Base-by-base conservation (phyloP, 2,329 filamentous ascomycete species). In the Calycina marina region DNA sequence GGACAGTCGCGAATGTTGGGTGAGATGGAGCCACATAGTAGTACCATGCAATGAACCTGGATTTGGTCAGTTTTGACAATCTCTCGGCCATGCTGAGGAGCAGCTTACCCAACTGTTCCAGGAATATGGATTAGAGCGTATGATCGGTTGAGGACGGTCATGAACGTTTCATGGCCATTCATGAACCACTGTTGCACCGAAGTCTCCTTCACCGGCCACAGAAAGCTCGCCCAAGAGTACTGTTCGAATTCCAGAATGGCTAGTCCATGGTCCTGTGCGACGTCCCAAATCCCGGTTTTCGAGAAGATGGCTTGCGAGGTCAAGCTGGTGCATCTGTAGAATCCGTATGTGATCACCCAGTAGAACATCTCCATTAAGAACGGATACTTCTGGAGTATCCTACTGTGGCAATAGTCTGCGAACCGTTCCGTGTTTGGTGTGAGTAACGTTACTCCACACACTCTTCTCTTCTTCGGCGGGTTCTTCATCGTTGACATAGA, bases 361-460 rank as follows among this genome's bases (percentile, higher is more conserved):
- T 77, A 77, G 46, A 76, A 72, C 68, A 76, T 74, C 49, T 76
- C 71, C 34, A 75, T 65, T 43, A 76, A 47, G 47, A 77, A 77
- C 1, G 71, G 69, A 43, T 71, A 77, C 47, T 73, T 74, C 49
- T 76, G 68, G 37, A 79, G 58, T 34, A 78, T 61, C 15, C 72
- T 61, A 39, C 68, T 75, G 50, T 77, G 73, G 30, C 67, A 50
- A 48, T 76, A 55, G 38, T 65, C 60, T 24, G 63, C 60, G 51
- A 75, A 79, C n/a, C 68, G 63, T 3, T 67, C 67, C 3, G 70
- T 67, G 44, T 73, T 74, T 8, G 70, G 71, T 4, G 63, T 74
- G 36, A 69, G 48, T 12, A 60, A 50, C 26, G 61, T 50, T 18
- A 45, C 41, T n/a, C 70, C 65, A 43, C 62, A 69, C 42, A 63